These are phyloP conservation scores for Colletotrichum scovillei DNA, from an alignment of 2,329 filamentous ascomycete species.

Conservation along the genomic window DNA sequence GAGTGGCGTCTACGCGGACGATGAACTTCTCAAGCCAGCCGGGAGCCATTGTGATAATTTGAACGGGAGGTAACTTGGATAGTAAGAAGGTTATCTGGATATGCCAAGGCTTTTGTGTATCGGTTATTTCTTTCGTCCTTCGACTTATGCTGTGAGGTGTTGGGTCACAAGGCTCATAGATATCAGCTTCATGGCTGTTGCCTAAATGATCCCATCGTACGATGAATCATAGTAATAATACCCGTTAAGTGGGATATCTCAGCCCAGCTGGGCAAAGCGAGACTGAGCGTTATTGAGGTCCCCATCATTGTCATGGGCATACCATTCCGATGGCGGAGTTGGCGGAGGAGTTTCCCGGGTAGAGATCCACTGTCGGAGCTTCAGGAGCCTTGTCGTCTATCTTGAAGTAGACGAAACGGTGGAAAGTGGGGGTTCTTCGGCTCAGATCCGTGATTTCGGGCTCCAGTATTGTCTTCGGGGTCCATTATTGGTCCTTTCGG, in stretches of 20 bases:
- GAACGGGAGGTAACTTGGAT: neutral
- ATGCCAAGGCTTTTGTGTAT: neutral
- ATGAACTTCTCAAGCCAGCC: slow-evolving; percentile 24
- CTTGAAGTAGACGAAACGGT: neutral
- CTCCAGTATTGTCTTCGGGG: neutral
- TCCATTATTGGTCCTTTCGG: neutral
- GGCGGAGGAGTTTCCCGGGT: neutral
- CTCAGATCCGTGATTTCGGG: neutral
- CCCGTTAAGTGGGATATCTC: neutral
- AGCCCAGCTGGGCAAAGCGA: neutral
- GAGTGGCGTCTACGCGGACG: slow-evolving; percentile 8
- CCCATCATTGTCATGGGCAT: neutral
- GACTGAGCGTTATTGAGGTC: neutral
- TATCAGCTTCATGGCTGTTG: neutral
- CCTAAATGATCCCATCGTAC: neutral
- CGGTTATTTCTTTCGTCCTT: neutral
- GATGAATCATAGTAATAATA: neutral
- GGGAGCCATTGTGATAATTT: slow-evolving; percentile 6
- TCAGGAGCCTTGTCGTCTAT: neutral
- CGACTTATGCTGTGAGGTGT: neutral
- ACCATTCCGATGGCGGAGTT: neutral
- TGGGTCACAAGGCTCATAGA: neutral
- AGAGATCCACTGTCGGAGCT: neutral
- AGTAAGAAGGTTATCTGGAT: neutral
- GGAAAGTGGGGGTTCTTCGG: neutral